A percentile compares a stretch with the other conserved stretches of the same genome.
phyloP scores from a whole-genome alignment of 2,329 filamentous ascomycete genomes.

The Fusarium sp. region DNA sequence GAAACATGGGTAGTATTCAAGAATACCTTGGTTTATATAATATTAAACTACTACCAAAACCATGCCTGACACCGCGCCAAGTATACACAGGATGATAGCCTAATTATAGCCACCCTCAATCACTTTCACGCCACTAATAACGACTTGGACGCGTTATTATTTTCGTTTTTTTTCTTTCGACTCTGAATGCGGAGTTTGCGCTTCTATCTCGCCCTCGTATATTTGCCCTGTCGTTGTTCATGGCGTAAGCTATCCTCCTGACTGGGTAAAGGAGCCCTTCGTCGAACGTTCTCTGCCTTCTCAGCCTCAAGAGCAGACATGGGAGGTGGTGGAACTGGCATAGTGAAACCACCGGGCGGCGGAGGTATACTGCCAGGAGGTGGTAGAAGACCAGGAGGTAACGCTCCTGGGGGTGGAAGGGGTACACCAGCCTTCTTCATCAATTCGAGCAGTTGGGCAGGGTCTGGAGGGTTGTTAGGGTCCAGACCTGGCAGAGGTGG shows the following conservation, averaged over 20 bases:
- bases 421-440: slow-evolving; percentile 74
- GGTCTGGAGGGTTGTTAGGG: slow-evolving; percentile 69
- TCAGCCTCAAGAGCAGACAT: slow-evolving; percentile 51
- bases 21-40: slow-evolving; percentile 13
- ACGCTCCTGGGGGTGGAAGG: slow-evolving; percentile 63
- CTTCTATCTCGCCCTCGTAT: slow-evolving; percentile 62
- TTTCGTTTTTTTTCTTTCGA: slow-evolving; percentile 3
- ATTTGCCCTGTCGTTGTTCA: slow-evolving; percentile 76
- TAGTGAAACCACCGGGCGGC: slow-evolving; percentile 49
- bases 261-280: slow-evolving; percentile 79
- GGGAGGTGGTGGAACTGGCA: slow-evolving; percentile 54
- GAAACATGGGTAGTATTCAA: slow-evolving; percentile 18
- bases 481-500: slow-evolving; percentile 67
- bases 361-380: slow-evolving; percentile 54
- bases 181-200: background rate
- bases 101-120: slow-evolving; percentile 3
- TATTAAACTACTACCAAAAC: slow-evolving; percentile 5
- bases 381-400: slow-evolving; percentile 59
- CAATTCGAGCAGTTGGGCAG: slow-evolving; percentile 70
- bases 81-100: slow-evolving; percentile 1
- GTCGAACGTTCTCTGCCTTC: slow-evolving; percentile 50
- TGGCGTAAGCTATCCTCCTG: slow-evolving; percentile 84
- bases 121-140: background rate
- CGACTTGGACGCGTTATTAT: background rate
- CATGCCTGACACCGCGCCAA: background rate